Base-by-base conservation (phyloP, 1,139 yeast species). In the Nakaseomyces uthaithaninus region DNA sequence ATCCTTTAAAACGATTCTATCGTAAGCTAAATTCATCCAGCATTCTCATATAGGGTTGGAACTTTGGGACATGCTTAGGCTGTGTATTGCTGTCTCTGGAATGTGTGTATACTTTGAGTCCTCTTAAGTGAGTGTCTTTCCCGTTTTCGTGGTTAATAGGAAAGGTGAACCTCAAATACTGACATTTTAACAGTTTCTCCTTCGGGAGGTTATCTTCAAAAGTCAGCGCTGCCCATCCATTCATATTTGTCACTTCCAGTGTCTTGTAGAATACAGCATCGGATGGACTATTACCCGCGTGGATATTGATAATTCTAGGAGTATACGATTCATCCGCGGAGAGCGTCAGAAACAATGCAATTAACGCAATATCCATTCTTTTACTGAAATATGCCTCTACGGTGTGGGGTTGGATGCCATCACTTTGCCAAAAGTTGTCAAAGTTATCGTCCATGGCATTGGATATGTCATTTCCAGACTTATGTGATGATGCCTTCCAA, bases 61-160 rank as follows among this genome's bases (percentile, higher is more conserved):
- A 17, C 22, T 12, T 16, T 17, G 33, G 33, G 7, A 28, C 33
- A 16, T 14, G 30, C 6, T 28, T 22, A 7, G 6, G 18, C 11
- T 28, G 33, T 8, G 27, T n/a, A 28, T 14, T 14, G 22, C n/a
- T 17, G n/a, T 28, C 33, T 17, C 22, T 28, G 12, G 55, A 50
- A 3, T 75, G 73, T 3, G 78, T 65, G 48, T 69, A 70, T 4
- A 82, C 56, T 60, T 74, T 69, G 26, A 91, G 68, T 0, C 91
- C 83, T 40, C 98, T 63, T 6, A 93, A 68, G 59, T 87, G 97
- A 2, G 95, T 81, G 60, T 93, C 99, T 57, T 91, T 91, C 36
- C 99, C 99, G 57, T 86, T 91, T 57, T 89, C 97, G 54, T 87
- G 96, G 55, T 91, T 93, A 1, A 86, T 75, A 22, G 79, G 66